phyloP scores from a whole-genome alignment of 208 protist genomes.

The Strigomonas galati region DNA sequence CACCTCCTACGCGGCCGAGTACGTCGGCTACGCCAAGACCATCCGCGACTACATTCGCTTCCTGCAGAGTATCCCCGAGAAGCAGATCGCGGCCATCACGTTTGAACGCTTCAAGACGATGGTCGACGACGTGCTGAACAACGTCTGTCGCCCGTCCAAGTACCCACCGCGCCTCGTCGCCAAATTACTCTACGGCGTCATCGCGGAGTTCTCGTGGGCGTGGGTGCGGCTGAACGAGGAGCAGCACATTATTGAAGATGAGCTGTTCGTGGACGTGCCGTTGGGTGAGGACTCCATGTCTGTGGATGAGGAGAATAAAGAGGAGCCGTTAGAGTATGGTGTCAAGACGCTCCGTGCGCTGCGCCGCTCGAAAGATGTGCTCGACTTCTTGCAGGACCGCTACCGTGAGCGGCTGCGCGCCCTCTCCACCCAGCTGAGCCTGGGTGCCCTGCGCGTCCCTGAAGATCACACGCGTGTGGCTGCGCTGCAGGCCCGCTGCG shows the following conservation, averaged over 20 bases:
- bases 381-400: not conserved
- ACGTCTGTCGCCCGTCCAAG: conserved; percentile 31
- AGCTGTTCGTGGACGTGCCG: not conserved
- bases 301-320: not conserved
- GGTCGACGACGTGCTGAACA: conserved; percentile 38
- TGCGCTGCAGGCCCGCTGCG: conserved; percentile 43
- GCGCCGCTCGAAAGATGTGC: not conserved
- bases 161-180: conserved; percentile 50
- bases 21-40: conserved; percentile 44
- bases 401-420: not conserved
- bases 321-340: not conserved
- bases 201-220: conserved; percentile 35
- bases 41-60: conserved; percentile 66
- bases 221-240: conserved; percentile 47
- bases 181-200: conserved; percentile 47
- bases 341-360: not conserved
- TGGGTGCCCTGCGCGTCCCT: conserved; percentile 1
- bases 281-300: not conserved
- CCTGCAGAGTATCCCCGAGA: conserved; percentile 58
- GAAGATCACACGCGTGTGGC: conserved; percentile 34
- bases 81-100: conserved; percentile 31
- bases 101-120: conserved; percentile 24
- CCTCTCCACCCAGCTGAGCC: conserved; percentile 1
- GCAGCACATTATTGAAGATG: conserved; percentile 29
- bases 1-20: conserved; percentile 72